A percentile compares a stretch with the other conserved stretches of the same genome.
These are phyloP conservation scores for Neurospora sp. DNA, from an alignment of 2,329 filamentous ascomycete genomes.

Conservation along the genomic window DNA sequence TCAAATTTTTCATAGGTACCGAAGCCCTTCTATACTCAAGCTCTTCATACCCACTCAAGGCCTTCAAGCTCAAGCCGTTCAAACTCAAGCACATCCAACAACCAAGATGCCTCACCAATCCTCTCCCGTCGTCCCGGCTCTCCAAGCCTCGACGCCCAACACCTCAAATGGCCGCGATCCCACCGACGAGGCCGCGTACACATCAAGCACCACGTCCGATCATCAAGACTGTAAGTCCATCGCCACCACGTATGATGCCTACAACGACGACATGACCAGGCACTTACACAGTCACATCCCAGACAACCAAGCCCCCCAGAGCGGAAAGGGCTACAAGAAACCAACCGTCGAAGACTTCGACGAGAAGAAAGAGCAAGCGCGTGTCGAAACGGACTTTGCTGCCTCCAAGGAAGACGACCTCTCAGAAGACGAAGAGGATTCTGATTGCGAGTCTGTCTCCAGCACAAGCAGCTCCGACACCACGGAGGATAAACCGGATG, in stretches of 20 bases:
- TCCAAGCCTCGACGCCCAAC: background rate
- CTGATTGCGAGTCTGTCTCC: background rate
- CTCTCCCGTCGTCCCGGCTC: background rate
- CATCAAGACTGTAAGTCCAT: background rate
- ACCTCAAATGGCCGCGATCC: too few relatives aligned
- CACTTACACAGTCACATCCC: background rate
- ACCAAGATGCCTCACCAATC: background rate
- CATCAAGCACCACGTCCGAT: background rate
- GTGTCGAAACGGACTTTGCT: background rate
- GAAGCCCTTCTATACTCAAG: too few relatives aligned
- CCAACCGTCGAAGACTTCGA: background rate
- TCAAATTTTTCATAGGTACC: background rate
- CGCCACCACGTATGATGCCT: background rate
- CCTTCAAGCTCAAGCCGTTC: background rate
- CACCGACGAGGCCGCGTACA: too few relatives aligned
- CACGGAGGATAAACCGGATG: background rate
- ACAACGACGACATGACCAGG: background rate
- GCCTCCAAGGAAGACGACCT: background rate
- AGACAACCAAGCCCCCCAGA: too few relatives aligned
- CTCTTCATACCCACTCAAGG: background rate
- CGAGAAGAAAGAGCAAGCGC: background rate
- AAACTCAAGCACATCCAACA: background rate
- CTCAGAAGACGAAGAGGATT: too few relatives aligned
- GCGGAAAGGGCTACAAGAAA: background rate
- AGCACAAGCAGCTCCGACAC: background rate